Evolutionary conservation across 108 stramenopile species (phyloP), one percentile per base, ranked within the genome.

Genomic region (Nitzschia inconspicua): DNA sequence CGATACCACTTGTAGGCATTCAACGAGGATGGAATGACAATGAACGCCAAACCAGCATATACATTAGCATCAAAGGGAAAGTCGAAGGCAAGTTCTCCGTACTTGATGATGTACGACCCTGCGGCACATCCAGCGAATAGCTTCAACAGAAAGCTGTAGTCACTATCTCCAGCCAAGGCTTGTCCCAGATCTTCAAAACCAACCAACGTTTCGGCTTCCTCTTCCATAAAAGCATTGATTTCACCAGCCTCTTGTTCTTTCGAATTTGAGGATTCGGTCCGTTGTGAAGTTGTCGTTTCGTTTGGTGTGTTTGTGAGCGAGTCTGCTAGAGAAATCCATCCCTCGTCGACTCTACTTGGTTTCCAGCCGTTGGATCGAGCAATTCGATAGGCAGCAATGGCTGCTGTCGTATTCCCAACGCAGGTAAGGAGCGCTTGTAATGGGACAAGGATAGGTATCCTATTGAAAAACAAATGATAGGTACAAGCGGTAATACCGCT

Each of bases 401-500:
- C 84, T 5, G 85, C 83, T 2, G 91, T 89, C 11, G 84, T 84
- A 60, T 93, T 93, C 0, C 91, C 91, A 14, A 93, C 34, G 30
- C 81, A 87, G 3, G 91, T 93, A 24, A 88, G 64, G 6, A 82
- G 28, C 8, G 91, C 94, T 62, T 96, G 95, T 24, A 96, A 63
- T 22, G 93, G 85, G 20, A 96, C 93, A 57, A 96, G 56, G 9
- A 82, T 57, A 16, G 87, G 83, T 39, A 94, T 77, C 13, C 67
- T 76, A 69, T 96, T 96, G 65, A 89, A 96, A 63, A 96, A 91
- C 22, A 94, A 60, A 61, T 96, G 95, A 66, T 91, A 96, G 16
- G 89, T 89, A 60, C 95, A 96, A 10, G 95, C 95, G 6, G 86
- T 86, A 47, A 96, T 88, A 19, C 94, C 95, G 14, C 88, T 90